Evolutionary conservation across 495 filamentous ascomycete genomes (phyloP).

Genomic region (Barbatosphaeria neglecta): DNA sequence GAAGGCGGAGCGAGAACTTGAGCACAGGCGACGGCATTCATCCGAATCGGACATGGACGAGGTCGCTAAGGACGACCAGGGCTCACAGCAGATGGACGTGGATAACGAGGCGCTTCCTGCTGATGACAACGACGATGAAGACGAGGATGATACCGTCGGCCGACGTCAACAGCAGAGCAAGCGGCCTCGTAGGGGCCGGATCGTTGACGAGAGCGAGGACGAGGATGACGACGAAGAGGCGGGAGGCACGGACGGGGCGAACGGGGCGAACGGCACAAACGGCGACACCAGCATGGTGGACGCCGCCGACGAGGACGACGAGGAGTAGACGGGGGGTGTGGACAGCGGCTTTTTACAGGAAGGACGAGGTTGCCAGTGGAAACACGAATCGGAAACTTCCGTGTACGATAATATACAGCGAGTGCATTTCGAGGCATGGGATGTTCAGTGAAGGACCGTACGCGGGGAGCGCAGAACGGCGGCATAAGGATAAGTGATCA

Average conservation of each 20-base stretch:
- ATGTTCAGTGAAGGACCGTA: too few relatives aligned
- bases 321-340: conserved; percentile 11
- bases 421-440: too few relatives aligned
- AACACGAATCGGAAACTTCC: too few relatives aligned
- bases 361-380: too few relatives aligned
- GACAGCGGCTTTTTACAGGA: too few relatives aligned
- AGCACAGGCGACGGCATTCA: conserved; percentile 6
- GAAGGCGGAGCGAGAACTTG: conserved; percentile 7
- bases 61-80: conserved; percentile 10
- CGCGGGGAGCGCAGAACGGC: too few relatives aligned
- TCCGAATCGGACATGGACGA: conserved; percentile 14
- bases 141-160: conserved; percentile 22
- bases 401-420: too few relatives aligned
- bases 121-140: conserved; percentile 30
- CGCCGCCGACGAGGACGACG: conserved; percentile 20
- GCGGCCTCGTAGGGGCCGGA: conserved; percentile 23
- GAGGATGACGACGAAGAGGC: conserved; percentile 23
- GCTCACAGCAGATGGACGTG: conserved; percentile 21
- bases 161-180: conserved; percentile 12
- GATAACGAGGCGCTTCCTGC: conserved; percentile 17
- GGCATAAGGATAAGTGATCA: too few relatives aligned
- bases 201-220: conserved; percentile 37
- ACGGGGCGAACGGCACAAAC: conserved; percentile 6
- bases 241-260: too few relatives aligned
- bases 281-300: conserved; percentile 24